Conservation (phyloP, 2,329 filamentous ascomycete genomes). For the Pestalotiopsis sp. region DNA sequence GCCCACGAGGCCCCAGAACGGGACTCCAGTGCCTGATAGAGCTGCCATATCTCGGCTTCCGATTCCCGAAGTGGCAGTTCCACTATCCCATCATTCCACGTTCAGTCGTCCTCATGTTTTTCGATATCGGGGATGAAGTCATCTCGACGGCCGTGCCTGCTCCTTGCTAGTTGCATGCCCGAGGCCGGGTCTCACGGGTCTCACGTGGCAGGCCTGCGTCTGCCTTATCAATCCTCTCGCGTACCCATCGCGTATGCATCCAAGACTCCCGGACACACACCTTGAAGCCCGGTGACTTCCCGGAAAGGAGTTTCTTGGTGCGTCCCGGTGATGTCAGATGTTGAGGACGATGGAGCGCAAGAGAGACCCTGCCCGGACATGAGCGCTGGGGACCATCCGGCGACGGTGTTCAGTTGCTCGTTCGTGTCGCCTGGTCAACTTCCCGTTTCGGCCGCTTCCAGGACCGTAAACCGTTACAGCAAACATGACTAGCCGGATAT, state of each 20-base stretch:
- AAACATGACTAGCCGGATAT: conserved; percentile 1
- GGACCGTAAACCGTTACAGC: conserved; percentile 5
- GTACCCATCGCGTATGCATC: neutral
- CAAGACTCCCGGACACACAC: neutral
- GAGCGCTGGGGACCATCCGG: conserved; percentile 11
- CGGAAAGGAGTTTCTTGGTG: conserved; percentile 2
- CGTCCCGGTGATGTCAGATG: conserved; percentile 8
- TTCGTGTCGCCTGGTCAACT: conserved; percentile 3
- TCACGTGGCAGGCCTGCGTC: conserved; percentile 8
- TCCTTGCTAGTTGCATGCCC: conserved; percentile 1
- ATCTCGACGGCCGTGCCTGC: neutral
- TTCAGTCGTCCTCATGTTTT: neutral
- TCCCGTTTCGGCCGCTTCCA: conserved; percentile 2
- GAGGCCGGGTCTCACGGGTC: conserved; percentile 2
- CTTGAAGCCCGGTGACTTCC: conserved; percentile 5
- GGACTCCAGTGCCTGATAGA: neutral
- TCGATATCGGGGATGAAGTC: neutral
- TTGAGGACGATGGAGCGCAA: neutral
- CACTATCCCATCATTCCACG: neutral
- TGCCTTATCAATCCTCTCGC: neutral
- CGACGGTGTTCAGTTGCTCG: conserved; percentile 8
- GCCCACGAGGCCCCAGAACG: neutral
- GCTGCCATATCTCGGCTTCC: conserved; percentile 1
- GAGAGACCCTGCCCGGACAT: conserved; percentile 3
- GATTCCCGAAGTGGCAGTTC: conserved; percentile 6